These are phyloP conservation scores for Seminavis robusta DNA, from an alignment of 108 stramenopile species.

Conservation along the genomic window DNA sequence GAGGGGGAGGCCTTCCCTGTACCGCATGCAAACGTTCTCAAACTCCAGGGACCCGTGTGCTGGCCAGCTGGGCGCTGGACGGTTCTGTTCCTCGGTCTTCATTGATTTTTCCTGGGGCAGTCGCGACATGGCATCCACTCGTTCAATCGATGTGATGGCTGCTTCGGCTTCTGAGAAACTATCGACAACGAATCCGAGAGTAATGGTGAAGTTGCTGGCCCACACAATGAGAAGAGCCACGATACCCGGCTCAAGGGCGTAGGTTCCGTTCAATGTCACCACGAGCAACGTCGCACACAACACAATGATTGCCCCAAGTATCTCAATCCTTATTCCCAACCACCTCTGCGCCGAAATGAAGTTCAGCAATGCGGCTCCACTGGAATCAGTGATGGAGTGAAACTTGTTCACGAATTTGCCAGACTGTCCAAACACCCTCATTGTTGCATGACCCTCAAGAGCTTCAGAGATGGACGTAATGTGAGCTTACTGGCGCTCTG, in stretches of 20 bases:
- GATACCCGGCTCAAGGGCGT: constrained; percentile 56
- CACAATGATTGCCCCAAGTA: constrained; percentile 72
- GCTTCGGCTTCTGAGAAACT: constrained; percentile 77
- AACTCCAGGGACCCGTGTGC: constrained; percentile 57
- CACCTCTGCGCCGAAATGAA: constrained; percentile 82
- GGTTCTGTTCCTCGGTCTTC: constrained; percentile 21
- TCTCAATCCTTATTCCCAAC: constrained; percentile 81
- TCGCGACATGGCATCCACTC: constrained; percentile 69
- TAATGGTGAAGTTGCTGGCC: constrained; percentile 75
- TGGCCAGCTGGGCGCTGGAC: constrained; percentile 51
- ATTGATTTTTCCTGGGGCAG: constrained; percentile 54
- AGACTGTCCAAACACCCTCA: constrained; percentile 61
- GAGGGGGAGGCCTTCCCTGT: constrained; percentile 66
- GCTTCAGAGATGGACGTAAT: constrained; percentile 4
- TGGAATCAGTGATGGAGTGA: constrained; percentile 39
- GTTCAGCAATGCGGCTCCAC: constrained; percentile 67
- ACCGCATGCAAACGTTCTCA: constrained; percentile 65
- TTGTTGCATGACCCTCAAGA: constrained; percentile 77
- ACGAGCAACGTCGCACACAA: constrained; percentile 54
- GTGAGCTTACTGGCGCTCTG: not conserved
- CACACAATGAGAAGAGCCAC: constrained; percentile 79
- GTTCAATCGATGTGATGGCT: constrained; percentile 80
- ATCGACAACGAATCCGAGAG: constrained; percentile 73
- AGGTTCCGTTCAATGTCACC: constrained; percentile 48
- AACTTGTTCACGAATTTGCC: constrained; percentile 55